Percentiles rank a stretch among this genome's conserved stretches.
phyloP scores from a whole-genome alignment of 2,329 filamentous ascomycete species.

The Penicillium sp. region DNA sequence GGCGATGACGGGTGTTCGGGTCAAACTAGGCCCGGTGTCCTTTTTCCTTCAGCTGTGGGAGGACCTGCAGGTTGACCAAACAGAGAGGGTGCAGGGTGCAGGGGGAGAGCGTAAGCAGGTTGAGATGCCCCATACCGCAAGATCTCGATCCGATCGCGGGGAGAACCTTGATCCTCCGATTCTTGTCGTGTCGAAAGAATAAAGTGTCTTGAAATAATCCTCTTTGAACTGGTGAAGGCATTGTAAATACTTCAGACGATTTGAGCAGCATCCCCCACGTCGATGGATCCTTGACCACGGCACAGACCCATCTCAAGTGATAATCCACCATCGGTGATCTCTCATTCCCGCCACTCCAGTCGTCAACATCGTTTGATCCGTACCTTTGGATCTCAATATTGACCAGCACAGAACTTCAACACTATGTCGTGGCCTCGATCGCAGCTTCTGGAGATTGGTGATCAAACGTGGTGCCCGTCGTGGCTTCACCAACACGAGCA shows the following conservation, averaged over 20 bases:
- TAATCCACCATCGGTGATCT: not conserved
- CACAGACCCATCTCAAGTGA: not conserved
- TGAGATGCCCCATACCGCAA: too few species aligned
- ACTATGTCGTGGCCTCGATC: slow-evolving; percentile 56
- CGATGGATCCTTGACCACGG: not conserved
- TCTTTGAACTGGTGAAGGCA: too few species aligned
- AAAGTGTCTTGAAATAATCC: too few species aligned
- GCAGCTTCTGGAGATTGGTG: slow-evolving; percentile 70
- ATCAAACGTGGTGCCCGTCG: slow-evolving; percentile 67
- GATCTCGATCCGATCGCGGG: too few species aligned
- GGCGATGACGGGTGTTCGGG: not conserved
- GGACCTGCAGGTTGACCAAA: not conserved
- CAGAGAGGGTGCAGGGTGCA: not conserved
- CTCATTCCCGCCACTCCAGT: not conserved
- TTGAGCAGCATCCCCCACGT: too few species aligned
- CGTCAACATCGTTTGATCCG: not conserved
- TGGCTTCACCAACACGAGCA: slow-evolving; percentile 61
- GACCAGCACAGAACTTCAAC: slow-evolving; percentile 40
- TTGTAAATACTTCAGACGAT: too few species aligned
- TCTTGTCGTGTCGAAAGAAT: too few species aligned
- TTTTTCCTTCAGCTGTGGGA: not conserved
- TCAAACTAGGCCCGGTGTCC: not conserved
- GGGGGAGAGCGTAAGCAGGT: too few species aligned
- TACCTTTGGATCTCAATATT: not conserved
- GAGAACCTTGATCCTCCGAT: too few species aligned